A percentile compares a stretch with the other conserved stretches of the same genome.
Conservation (phyloP, 2,329 filamentous ascomycete genomes). For the Claviceps digitariae region DNA sequence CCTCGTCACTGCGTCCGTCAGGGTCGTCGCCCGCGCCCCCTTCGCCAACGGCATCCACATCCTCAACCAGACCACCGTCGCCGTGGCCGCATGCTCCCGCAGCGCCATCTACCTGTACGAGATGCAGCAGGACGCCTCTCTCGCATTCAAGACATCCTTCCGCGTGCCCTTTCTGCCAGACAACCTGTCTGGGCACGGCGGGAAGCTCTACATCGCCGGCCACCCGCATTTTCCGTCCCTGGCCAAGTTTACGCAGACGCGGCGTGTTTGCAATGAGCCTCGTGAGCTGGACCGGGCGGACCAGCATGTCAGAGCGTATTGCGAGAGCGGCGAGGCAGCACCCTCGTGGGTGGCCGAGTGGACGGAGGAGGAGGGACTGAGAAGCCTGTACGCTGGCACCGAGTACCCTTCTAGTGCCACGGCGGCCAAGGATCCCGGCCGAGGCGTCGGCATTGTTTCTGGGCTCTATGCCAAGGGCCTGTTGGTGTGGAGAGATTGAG, state of each 20-base stretch:
- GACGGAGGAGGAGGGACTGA: conserved; percentile 19
- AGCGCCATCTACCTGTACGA: conserved; percentile 18
- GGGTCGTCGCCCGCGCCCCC: conserved; percentile 19
- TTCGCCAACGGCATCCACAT: conserved; percentile 30
- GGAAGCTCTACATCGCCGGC: conserved; percentile 25
- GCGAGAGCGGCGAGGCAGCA: conserved; percentile 2
- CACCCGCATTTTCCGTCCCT: conserved; percentile 24
- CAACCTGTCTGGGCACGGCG: conserved; percentile 21
- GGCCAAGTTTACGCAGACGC: conserved; percentile 16
- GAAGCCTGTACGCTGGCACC: conserved; percentile 19
- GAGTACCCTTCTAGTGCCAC: conserved; percentile 23
- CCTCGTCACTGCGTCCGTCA: conserved; percentile 5
- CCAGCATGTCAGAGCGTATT: conserved; percentile 4
- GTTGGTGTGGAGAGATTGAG: conserved; percentile 14
- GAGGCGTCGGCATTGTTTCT: conserved; percentile 20
- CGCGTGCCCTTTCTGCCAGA: conserved; percentile 24
- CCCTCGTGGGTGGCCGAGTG: conserved; percentile 21
- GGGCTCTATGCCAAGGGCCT: conserved; percentile 26
- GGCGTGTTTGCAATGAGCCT: conserved; percentile 22
- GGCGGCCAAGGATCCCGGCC: conserved; percentile 15
- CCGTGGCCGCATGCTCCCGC: conserved; percentile 21
- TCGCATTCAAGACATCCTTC: conserved; percentile 2
- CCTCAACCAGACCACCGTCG: conserved; percentile 24
- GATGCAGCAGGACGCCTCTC: conserved; percentile 4
- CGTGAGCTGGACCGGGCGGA: conserved; percentile 13